Evolutionary conservation across 202 grass and related monocot genomes (phyloP).

Genomic region (Dendrocalamus latiflorus): DNA sequence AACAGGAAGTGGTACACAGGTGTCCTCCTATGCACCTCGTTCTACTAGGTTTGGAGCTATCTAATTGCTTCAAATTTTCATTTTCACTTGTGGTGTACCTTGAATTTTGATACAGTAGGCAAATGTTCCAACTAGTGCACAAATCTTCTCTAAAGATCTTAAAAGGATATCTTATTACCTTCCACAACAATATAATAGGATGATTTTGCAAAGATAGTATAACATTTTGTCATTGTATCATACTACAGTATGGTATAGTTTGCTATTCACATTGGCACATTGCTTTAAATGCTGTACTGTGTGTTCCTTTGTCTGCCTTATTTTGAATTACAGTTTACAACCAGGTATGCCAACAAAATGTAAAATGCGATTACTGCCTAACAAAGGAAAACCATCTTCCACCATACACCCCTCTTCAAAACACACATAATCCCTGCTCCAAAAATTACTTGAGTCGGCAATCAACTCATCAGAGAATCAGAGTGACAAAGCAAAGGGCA

Average conservation of each 20-base stretch:
- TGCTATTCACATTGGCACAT: background rate
- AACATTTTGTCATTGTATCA: background rate
- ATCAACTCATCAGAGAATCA: background rate
- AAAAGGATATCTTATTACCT: background rate
- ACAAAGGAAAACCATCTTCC: background rate
- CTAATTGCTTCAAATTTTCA: background rate
- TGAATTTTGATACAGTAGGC: background rate
- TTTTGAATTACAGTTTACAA: conserved; percentile 4
- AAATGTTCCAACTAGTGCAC: background rate
- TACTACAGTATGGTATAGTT: background rate
- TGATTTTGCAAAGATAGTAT: conserved; percentile 2
- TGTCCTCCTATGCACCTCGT: background rate
- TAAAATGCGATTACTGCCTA: background rate
- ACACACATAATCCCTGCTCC: background rate
- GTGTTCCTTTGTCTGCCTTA: background rate
- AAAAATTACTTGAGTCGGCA: conserved; percentile 2
- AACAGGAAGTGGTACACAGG: background rate
- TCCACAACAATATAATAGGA: background rate
- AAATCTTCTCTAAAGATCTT: background rate
- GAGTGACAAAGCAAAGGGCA: conserved; percentile 10
- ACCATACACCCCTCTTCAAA: background rate
- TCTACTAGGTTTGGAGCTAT: background rate
- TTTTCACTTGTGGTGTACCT: background rate
- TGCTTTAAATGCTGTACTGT: background rate
- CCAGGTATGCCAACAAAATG: background rate